phyloP scores from a whole-genome alignment of 1,139 yeast genomes.

The Kurtzmaniella quercitrusa region DNA sequence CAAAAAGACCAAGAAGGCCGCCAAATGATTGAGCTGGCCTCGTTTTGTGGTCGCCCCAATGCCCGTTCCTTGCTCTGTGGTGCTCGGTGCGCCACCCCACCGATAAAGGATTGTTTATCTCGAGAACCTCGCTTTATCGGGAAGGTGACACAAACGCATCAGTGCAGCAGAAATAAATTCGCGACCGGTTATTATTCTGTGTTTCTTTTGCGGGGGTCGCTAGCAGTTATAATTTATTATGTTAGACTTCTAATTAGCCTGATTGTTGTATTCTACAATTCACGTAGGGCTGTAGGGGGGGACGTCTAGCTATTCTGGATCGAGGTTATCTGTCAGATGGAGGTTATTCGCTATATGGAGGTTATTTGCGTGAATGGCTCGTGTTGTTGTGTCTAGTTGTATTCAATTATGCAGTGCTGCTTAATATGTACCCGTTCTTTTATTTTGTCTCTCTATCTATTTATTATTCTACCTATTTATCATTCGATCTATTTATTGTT shows the following conservation, averaged over 20 bases:
- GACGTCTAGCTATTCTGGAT: too few species aligned
- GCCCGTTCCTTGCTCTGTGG: background rate
- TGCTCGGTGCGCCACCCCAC: background rate
- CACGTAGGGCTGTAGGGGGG: too few species aligned
- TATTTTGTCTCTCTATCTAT: too few species aligned
- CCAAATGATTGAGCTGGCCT: background rate
- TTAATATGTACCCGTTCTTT: too few species aligned
- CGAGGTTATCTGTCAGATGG: too few species aligned
- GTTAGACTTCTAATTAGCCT: background rate
- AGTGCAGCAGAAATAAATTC: background rate
- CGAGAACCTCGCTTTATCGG: background rate
- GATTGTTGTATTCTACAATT: background rate
- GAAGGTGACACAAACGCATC: background rate
- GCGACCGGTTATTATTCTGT: background rate
- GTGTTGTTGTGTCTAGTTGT: too few species aligned
- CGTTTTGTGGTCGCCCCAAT: background rate
- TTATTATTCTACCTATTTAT: too few species aligned
- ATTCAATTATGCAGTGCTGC: too few species aligned
- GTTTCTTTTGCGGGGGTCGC: background rate
- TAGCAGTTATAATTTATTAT: background rate
- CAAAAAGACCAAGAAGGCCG: background rate
- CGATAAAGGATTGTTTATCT: slow-evolving; percentile 1
- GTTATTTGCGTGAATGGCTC: too few species aligned
- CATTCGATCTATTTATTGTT: too few species aligned
- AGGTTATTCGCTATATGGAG: too few species aligned